These are phyloP conservation scores for Glaciozyma martinii DNA, from an alignment of 768 basidiomycete genomes.

Conservation along the genomic window DNA sequence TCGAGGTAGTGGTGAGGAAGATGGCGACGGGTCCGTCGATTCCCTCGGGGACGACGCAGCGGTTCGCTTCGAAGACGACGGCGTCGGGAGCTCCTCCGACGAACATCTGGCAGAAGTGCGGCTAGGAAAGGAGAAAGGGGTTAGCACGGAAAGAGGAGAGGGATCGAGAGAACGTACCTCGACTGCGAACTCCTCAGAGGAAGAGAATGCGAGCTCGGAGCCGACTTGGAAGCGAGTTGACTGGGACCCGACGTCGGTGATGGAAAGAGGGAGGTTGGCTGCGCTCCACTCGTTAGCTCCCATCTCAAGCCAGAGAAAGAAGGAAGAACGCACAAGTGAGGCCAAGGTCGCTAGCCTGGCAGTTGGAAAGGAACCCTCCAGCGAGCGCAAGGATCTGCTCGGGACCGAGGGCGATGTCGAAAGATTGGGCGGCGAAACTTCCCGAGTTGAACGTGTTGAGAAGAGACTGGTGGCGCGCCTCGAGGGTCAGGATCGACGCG, in stretches of 20 bases:
- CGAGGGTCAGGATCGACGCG: conserved; percentile 49
- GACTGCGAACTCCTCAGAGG: conserved; percentile 2
- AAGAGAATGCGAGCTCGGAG: conserved; percentile 9
- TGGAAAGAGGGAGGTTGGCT: conserved; percentile 24
- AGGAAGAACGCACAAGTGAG: not conserved
- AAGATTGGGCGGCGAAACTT: conserved; percentile 56
- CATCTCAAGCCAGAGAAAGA: not conserved
- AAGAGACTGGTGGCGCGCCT: conserved; percentile 73
- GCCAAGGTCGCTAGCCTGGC: conserved; percentile 15
- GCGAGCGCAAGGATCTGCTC: conserved; percentile 23
- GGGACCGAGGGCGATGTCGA: conserved; percentile 58
- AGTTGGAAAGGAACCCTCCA: conserved; percentile 24
- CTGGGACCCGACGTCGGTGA: not conserved
- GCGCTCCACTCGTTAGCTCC: not conserved
- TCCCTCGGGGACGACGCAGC: conserved; percentile 57
- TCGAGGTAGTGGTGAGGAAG: conserved; percentile 43
- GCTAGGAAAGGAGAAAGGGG: not conserved
- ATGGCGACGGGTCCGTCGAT: conserved; percentile 50
- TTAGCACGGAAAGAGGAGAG: not conserved
- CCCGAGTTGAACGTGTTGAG: conserved; percentile 58
- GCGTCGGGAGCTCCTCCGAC: conserved; percentile 53
- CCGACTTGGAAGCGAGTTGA: conserved; percentile 3
- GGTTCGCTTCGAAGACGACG: conserved; percentile 51
- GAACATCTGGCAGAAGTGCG: conserved; percentile 62
- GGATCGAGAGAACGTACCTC: not conserved